Evolutionary conservation across 495 filamentous ascomycete genomes (phyloP).

Genomic region (Podospora australis): DNA sequence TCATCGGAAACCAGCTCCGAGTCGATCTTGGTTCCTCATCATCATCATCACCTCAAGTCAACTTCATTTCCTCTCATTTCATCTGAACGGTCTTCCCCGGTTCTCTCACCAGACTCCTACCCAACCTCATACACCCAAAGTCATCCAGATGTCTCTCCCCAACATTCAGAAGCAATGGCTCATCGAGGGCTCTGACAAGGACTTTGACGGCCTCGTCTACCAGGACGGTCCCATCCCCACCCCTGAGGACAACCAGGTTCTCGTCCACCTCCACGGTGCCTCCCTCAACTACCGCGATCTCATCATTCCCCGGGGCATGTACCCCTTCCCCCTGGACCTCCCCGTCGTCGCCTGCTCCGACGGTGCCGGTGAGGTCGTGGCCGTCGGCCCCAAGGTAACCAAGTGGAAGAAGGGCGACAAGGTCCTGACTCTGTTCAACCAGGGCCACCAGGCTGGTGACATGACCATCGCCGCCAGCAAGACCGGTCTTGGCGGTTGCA

Average conservation of each 20-base stretch:
- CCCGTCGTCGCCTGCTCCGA: conserved; percentile 69
- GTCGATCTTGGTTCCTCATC: neutral
- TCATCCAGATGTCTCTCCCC: conserved; percentile 22
- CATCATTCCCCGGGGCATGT: conserved; percentile 58
- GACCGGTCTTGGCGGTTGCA: conserved; percentile 62
- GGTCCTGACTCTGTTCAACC: conserved; percentile 74
- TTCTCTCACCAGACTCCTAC: neutral
- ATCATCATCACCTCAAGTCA: neutral
- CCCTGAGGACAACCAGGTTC: conserved; percentile 58
- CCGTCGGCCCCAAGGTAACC: conserved; percentile 59
- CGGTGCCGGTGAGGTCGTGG: conserved; percentile 66
- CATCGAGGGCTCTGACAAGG: conserved; percentile 47
- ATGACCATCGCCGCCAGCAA: conserved; percentile 34
- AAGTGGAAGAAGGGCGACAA: conserved; percentile 65
- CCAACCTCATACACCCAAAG: neutral
- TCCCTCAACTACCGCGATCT: conserved; percentile 83
- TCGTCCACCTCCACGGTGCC: conserved; percentile 68
- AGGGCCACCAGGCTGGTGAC: conserved; percentile 49
- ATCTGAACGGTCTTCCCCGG: neutral
- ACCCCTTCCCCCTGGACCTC: conserved; percentile 45
- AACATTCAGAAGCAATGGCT: conserved; percentile 61
- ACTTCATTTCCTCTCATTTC: neutral
- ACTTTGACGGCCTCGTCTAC: conserved; percentile 56
- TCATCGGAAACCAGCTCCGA: neutral
- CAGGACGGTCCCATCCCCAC: conserved; percentile 49